phyloP scores from a whole-genome alignment of 768 basidiomycete species.

The Boletus vinaceobasis region DNA sequence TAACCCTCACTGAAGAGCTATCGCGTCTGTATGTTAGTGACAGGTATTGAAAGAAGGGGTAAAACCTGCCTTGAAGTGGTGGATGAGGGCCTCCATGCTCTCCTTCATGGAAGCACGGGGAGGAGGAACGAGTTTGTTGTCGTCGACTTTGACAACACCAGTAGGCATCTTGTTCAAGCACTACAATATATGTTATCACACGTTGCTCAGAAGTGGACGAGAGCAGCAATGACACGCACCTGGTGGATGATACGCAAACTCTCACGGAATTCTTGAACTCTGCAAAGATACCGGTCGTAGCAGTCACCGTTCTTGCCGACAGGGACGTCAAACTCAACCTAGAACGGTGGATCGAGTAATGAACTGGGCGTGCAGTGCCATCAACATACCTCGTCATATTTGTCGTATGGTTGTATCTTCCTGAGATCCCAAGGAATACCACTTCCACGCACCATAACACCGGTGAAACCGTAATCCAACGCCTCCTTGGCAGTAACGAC shows the following conservation, averaged over 20 bases:
- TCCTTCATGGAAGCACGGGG: slow-evolving; percentile 99
- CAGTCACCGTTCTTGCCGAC: slow-evolving; percentile 96
- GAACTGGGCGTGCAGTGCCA: neutral
- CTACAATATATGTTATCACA: slow-evolving; percentile 36
- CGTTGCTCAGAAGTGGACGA: neutral
- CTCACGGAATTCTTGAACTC: slow-evolving; percentile 98
- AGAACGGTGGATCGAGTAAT: neutral
- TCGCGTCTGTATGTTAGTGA: neutral
- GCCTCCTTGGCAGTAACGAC: slow-evolving; percentile 90
- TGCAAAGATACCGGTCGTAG: slow-evolving; percentile 95
- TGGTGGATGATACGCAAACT: slow-evolving; percentile 84
- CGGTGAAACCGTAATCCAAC: slow-evolving; percentile 88
- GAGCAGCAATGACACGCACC: slow-evolving; percentile 31
- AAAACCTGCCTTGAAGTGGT: slow-evolving; percentile 85
- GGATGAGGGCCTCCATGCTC: slow-evolving; percentile 96
- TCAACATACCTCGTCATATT: slow-evolving; percentile 77
- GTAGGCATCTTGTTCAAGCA: slow-evolving; percentile 97
- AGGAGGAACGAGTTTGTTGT: slow-evolving; percentile 95
- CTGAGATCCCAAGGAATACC: slow-evolving; percentile 94
- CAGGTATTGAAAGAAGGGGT: neutral
- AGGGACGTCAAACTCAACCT: slow-evolving; percentile 98
- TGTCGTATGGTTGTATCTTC: slow-evolving; percentile 91
- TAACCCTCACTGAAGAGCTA: slow-evolving; percentile 96
- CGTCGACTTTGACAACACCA: slow-evolving; percentile 91
- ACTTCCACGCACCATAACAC: slow-evolving; percentile 94